Evolutionary conservation across 176 grass and related monocot genomes (phyloP), one percentile per base, ranked within the genome.

Genomic region (Panicum miliaceum): DNA sequence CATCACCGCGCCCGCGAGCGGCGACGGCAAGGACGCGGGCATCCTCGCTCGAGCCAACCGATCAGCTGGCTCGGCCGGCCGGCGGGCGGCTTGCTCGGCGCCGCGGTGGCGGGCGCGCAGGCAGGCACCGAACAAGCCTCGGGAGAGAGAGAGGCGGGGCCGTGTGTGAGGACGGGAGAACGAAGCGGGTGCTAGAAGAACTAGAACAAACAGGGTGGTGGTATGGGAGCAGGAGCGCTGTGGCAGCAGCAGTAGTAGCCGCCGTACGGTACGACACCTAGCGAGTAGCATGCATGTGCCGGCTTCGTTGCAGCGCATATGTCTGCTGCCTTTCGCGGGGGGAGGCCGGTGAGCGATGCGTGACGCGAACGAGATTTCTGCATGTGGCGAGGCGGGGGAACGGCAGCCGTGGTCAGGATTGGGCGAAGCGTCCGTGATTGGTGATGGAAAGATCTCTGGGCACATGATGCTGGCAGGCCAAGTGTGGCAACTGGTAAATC

Each of bases 241-340:
- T 22, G 26, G 71, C 25, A 20, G 61, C 57, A 38, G 61, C 43
- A 36, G 76, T 5, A 38, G 47, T 7, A 48, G 29, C 29, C 29
- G 29, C 29, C 29, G 66, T 29, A 73, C 16, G 84, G 66, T 29
- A 73, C 16, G 84, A 64, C 88, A 75, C 65, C 88, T 52, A 79
- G 53, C 75, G 5, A 52, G 4, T 42, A 72, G 41, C 60, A 62
- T 79, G 75, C 86, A 81, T 86, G 69, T 86, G 77, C 75, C 29
- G 52, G 57, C 3, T 53, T 67, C 29, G 29, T 32, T 51, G 64
- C 66, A 73, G 71, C 25, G 35, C 36, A n/a, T n/a, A n/a, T n/a
- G n/a, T n/a, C n/a, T n/a, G n/a, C 18, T 3, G 53, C 35, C 63
- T 59, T 81, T 72, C 18, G 12, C 62, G 20, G 22, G 51, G 35